A percentile compares a stretch with the other conserved stretches of the same genome.
phyloP scores from a whole-genome alignment of 2,329 filamentous ascomycete genomes.

The Aspergillus calidoustus region DNA sequence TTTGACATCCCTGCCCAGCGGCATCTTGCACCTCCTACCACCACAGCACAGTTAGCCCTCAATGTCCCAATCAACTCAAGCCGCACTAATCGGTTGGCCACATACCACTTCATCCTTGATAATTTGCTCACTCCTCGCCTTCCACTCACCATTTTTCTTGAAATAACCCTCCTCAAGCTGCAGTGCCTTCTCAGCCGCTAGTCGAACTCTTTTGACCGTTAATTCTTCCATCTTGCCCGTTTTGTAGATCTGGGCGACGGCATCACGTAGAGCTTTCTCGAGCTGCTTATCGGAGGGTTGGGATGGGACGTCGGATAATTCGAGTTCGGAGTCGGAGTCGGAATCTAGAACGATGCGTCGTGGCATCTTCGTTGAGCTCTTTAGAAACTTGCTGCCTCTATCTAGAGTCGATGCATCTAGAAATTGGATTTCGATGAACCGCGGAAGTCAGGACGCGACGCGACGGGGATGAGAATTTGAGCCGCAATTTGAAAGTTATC shows the following conservation, averaged over 20 bases:
- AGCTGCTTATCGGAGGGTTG: conserved; percentile 39
- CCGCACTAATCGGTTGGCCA: conserved; percentile 8
- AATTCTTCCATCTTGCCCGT: conserved; percentile 54
- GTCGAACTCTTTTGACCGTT: conserved; percentile 62
- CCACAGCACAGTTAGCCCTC: neutral
- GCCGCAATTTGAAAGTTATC: neutral
- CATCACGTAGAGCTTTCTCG: conserved; percentile 45
- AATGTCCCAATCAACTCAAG: neutral
- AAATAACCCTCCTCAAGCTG: conserved; percentile 60
- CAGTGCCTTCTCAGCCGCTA: conserved; percentile 56
- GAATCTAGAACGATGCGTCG: conserved; percentile 37
- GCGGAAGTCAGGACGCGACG: neutral
- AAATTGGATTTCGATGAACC: neutral
- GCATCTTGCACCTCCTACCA: conserved; percentile 41
- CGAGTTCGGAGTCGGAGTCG: conserved; percentile 31
- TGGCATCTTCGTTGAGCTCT: conserved; percentile 28
- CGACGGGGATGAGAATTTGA: neutral
- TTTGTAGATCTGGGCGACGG: conserved; percentile 42
- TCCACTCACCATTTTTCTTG: conserved; percentile 60
- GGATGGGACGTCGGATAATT: conserved; percentile 23
- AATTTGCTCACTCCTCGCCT: conserved; percentile 56
- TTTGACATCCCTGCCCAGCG: conserved; percentile 19
- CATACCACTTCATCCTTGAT: conserved; percentile 59
- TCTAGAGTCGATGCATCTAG: neutral
- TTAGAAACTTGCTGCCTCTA: neutral